phyloP scores from a whole-genome alignment of 2,329 filamentous ascomycete genomes.

The Seiridium cupressi region DNA sequence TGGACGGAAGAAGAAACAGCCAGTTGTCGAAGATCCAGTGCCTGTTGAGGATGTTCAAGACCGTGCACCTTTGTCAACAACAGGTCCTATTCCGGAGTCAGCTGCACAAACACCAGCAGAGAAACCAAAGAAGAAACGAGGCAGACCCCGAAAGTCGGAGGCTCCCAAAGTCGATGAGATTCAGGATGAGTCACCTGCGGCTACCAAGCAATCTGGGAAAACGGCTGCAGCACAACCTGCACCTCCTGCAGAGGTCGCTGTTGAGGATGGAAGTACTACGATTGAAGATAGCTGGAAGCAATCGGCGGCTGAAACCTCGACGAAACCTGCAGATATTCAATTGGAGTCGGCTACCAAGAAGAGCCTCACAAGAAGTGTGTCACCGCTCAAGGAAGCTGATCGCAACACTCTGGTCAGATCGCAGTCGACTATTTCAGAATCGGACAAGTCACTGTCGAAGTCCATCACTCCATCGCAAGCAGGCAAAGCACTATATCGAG shows the following conservation, averaged over 20 bases:
- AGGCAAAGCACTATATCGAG: conserved; percentile 38
- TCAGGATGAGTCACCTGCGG: conserved; percentile 3
- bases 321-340: neutral
- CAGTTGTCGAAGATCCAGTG: conserved; percentile 7
- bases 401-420: neutral
- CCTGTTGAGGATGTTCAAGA: conserved; percentile 2
- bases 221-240: neutral
- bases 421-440: conserved; percentile 3
- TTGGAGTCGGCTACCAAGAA: neutral
- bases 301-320: neutral
- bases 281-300: neutral
- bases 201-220: neutral
- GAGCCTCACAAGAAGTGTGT: neutral
- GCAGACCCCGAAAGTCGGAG: conserved; percentile 26
- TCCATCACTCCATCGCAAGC: conserved; percentile 19
- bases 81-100: neutral
- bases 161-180: conserved; percentile 13
- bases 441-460: conserved; percentile 14
- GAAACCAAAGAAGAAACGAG: conserved; percentile 28
- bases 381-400: conserved; percentile 4
- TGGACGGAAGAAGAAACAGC: conserved; percentile 29
- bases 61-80: neutral
- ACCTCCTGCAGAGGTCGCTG: no score
- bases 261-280: neutral
- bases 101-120: conserved; percentile 13